Percentiles rank a stretch among this genome's conserved stretches.
phyloP scores from a whole-genome alignment of 192 early-diverging fungal species.

The Chytriomyces confervae region DNA sequence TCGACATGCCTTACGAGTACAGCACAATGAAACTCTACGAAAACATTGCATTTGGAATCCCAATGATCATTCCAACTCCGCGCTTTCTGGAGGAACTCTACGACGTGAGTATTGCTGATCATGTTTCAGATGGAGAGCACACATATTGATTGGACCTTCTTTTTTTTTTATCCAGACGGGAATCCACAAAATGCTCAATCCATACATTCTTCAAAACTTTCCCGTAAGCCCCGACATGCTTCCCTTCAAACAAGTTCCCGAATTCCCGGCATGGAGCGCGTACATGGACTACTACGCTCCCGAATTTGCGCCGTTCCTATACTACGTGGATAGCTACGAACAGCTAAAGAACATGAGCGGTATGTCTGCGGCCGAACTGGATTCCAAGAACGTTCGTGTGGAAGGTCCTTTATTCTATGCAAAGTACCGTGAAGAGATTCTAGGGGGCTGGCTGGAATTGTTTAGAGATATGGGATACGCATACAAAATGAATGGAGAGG shows the following conservation, averaged over 20 bases:
- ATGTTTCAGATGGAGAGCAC: background rate
- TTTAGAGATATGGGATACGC: constrained; percentile 23
- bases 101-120: background rate
- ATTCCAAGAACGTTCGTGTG: constrained; percentile 9
- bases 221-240: background rate
- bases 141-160: background rate
- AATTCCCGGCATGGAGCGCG: constrained; percentile 27
- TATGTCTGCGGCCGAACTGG: constrained; percentile 7
- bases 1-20: constrained; percentile 26
- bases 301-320: constrained; percentile 25
- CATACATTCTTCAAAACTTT: background rate
- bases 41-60: constrained; percentile 27
- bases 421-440: constrained; percentile 16
- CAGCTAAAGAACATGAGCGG: background rate
- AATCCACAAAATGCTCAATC: background rate
- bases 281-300: constrained; percentile 35
- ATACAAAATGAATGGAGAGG: background rate
- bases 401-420: constrained; percentile 5
- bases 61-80: constrained; percentile 23
- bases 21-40: constrained; percentile 37
- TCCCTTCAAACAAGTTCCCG: background rate
- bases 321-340: constrained; percentile 19
- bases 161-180: background rate
- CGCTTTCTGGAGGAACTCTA: constrained; percentile 25
- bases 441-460: constrained; percentile 11